Conservation (phyloP, 2,329 filamentous ascomycete species). For the Penicillium expansum region DNA sequence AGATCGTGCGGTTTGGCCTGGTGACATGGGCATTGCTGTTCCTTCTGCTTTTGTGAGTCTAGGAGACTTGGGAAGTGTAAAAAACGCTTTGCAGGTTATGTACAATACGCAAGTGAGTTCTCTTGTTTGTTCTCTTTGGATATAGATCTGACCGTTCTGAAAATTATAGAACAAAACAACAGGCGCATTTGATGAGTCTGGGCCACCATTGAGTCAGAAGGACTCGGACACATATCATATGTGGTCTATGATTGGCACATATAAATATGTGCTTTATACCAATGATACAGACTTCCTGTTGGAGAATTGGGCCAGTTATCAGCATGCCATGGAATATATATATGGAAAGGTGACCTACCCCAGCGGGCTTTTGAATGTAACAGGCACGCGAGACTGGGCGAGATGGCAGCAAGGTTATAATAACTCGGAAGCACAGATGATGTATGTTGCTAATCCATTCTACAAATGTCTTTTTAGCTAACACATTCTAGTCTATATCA, state of each 20-base stretch:
- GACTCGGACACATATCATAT: constrained; percentile 43
- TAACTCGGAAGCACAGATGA: constrained; percentile 53
- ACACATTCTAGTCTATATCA: constrained; percentile 45
- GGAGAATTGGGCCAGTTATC: constrained; percentile 50
- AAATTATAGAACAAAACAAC: constrained; percentile 25
- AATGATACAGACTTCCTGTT: constrained; percentile 51
- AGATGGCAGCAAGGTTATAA: constrained; percentile 51
- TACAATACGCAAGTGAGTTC: constrained; percentile 43
- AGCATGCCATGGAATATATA: constrained; percentile 48
- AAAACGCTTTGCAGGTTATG: constrained; percentile 49
- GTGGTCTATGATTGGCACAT: constrained; percentile 57
- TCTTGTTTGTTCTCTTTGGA: not conserved
- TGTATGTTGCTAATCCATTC: constrained; percentile 28
- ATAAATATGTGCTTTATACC: constrained; percentile 58
- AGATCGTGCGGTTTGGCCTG: constrained; percentile 47
- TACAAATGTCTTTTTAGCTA: not conserved
- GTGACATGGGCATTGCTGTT: constrained; percentile 53
- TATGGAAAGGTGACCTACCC: constrained; percentile 44
- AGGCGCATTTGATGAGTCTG: constrained; percentile 37
- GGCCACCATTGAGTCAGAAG: constrained; percentile 35
- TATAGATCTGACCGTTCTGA: not conserved
- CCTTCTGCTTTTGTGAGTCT: constrained; percentile 45
- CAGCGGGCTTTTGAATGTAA: constrained; percentile 51
- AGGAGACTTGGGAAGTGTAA: constrained; percentile 48
- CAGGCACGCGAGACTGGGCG: constrained; percentile 52